phyloP scores from a whole-genome alignment of 1,284 basidiomycete genomes.

The Flammula alnicola region DNA sequence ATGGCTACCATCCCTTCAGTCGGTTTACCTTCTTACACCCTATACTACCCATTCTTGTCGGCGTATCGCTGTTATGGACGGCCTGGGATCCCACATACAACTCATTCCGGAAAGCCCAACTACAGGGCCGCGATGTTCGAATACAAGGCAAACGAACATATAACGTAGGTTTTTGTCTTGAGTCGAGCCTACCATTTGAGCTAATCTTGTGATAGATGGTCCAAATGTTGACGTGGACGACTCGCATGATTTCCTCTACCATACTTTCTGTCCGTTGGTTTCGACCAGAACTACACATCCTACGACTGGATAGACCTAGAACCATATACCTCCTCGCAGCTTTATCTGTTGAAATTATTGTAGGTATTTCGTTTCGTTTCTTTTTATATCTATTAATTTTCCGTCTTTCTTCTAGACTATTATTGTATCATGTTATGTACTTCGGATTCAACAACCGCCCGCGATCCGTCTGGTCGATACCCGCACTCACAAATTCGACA shows the following conservation, averaged over 20 bases:
- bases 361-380: slow-evolving; percentile 38
- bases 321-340: slow-evolving; percentile 49
- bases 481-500: slow-evolving; percentile 39
- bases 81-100: slow-evolving; percentile 81
- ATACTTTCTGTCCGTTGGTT: slow-evolving; percentile 49
- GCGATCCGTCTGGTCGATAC: slow-evolving; percentile 67
- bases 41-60: slow-evolving; percentile 51
- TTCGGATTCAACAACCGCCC: slow-evolving; percentile 68
- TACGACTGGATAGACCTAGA: slow-evolving; percentile 32
- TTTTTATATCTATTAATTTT: slow-evolving; percentile 9
- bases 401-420: slow-evolving; percentile 45
- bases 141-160: slow-evolving; percentile 65
- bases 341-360: slow-evolving; percentile 55
- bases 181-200: slow-evolving; percentile 4
- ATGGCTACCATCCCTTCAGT: slow-evolving; percentile 33
- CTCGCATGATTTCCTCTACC: slow-evolving; percentile 55
- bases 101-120: slow-evolving; percentile 55
- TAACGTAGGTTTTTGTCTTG: slow-evolving; percentile 49
- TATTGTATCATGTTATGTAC: slow-evolving; percentile 50
- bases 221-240: slow-evolving; percentile 62
- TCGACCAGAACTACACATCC: slow-evolving; percentile 42
- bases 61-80: slow-evolving; percentile 69
- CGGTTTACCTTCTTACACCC: slow-evolving; percentile 33
- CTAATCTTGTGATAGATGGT: slow-evolving; percentile 44
- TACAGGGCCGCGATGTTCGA: slow-evolving; percentile 71